Base-by-base conservation (phyloP, 352 stramenopile genomes). In the Globisporangium middletonii region DNA sequence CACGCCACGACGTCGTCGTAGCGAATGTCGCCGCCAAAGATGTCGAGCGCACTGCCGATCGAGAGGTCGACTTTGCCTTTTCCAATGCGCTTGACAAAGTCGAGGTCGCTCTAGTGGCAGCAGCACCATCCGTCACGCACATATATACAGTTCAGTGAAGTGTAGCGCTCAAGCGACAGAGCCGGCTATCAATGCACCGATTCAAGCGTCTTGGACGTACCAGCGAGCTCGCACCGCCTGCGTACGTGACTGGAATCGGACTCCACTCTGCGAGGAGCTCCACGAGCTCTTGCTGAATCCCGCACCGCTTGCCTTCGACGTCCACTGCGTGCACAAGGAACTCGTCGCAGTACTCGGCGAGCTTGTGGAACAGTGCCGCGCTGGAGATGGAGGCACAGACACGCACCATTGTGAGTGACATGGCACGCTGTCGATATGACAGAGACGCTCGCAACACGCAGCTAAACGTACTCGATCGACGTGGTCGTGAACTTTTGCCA, bases 241-340 rank as follows among this genome's bases (percentile, higher is more conserved):
- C 97, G 75, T 99, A 99, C 3, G 97, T 99, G 30, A 99, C 94
- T 30, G 92, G 90, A 37, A 99, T 88, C 8, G 95, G 92, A 35
- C 88, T 98, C 77, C 84, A 92, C 48, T 95, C 64, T 2, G 87
- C 89, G 8, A 99, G 72, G 15, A 98, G 62, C 33, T 84, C 75
- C 23, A 99, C 95, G 6, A 99, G 80, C 69, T 99, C 96, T 87
- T 98, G 83, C 78, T 97, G 79, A 55, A 98, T 98, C 3, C 95
- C 95, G 62, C 90, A 97, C 35, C 89, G 81, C 69, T 97, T 97
- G 53, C 96, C 97, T 81, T 99, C 97, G 16, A 98, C 97, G 49
- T 99, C 97, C 16, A 99, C 97, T 0, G 95, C 97, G 71, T 99
- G 97, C 1, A 99, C 96, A 33, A 99, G 72, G 67, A 99, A 99